Conservation (phyloP, 257 asterid species). For the Fraxinus excelsior region DNA sequence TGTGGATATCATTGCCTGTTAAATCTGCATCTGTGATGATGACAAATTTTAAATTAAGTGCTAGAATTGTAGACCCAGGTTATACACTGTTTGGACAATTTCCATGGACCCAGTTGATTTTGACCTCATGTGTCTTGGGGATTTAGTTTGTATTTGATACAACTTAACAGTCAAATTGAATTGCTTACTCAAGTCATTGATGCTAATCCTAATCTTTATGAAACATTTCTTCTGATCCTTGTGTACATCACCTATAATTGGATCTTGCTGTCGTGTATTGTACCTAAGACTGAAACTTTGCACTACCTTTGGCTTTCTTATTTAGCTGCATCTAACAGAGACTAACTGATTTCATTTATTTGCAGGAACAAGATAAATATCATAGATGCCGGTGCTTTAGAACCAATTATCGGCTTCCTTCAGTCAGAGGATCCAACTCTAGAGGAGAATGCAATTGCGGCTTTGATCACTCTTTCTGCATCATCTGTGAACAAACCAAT, state of each 20-base stretch:
- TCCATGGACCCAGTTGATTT: background rate
- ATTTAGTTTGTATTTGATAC: background rate
- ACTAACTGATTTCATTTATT: background rate
- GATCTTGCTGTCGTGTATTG: background rate
- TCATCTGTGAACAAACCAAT: conserved; percentile 83
- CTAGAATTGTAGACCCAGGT: background rate
- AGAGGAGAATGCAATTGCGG: conserved; percentile 82
- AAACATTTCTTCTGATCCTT: background rate
- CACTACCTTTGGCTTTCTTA: background rate
- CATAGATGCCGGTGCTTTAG: conserved; percentile 75
- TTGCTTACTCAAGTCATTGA: background rate
- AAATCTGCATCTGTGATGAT: background rate
- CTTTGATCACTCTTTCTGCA: conserved; percentile 87
- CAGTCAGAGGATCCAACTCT: conserved; percentile 53
- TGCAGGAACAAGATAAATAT: conserved; percentile 82
- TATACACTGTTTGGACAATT: background rate
- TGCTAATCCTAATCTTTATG: background rate
- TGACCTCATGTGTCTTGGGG: background rate
- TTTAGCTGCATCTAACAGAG: background rate
- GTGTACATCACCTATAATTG: background rate
- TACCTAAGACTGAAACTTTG: background rate
- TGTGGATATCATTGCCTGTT: background rate
- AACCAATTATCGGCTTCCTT: conserved; percentile 75
- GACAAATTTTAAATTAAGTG: background rate
- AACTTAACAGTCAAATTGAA: background rate